Base-by-base conservation (phyloP, 805 yeast species). In the Priceomyces melissophilus region DNA sequence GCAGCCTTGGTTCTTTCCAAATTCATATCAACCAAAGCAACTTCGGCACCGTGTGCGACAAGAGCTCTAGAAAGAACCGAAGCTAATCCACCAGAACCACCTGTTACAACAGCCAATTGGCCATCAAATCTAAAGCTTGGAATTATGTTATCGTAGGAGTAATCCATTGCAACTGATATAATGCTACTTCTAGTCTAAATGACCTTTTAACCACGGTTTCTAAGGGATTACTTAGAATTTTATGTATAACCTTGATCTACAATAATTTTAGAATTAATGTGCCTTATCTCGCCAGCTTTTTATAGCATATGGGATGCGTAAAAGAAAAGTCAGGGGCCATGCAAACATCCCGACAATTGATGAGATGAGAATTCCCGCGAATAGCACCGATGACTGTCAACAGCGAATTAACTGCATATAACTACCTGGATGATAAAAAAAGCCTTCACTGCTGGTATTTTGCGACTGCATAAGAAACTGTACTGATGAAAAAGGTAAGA, bases 81-180 rank as follows among this genome's bases (percentile, higher is more conserved):
- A 1, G 87, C 82, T 50, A 85, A 67, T 12, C 90, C 91, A 36
- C 93, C 93, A 28, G 88, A 82, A 7, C 90, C 93, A 35, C 93
- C 93, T 29, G 93, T 85, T 47, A 85, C 67, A 34, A 85, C 71
- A 32, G 88, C 87, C 41, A 83, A 69, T 56, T 81, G 78, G 44
- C 84, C 84, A 55, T 81, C 87, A 46, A 82, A 69, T 66, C 86
- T 75, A 61, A 81, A 82, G 42, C 60, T 68, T 46, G 88, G 89
- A 23, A 82, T 73, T 34, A 75, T 65, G 65, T 73, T 73, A 27
- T 66, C 63, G 52, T 57, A 65, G 23, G 71, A 58, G 47, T 44
- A 67, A 46, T 62, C 63, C 61, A 56, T 57, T 32, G 10, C 36
- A 14, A 17, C 16, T 16, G 9, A 9, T 26, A 8, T 27, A 28